Conservation (phyloP, 805 yeast genomes). For the Lipomyces kockii region DNA sequence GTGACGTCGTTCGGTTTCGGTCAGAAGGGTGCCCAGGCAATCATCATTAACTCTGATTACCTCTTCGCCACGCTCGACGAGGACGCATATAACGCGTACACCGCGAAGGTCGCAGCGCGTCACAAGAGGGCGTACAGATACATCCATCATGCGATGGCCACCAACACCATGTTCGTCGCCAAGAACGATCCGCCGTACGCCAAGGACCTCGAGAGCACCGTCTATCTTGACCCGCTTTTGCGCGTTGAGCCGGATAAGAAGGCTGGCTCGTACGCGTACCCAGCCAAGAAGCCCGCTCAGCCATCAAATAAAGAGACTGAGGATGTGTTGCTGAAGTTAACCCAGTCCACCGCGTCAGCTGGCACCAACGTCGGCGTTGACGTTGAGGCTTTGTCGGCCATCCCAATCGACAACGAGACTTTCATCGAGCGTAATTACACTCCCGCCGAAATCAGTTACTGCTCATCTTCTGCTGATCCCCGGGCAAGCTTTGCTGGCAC, state of each 20-base stretch:
- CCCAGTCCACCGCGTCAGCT: slow-evolving; percentile 49
- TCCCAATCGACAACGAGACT: slow-evolving; percentile 87
- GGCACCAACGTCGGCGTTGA: slow-evolving; percentile 89
- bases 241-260: slow-evolving; percentile 59
- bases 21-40: slow-evolving; percentile 98
- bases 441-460: slow-evolving; percentile 74
- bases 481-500: slow-evolving; percentile 94
- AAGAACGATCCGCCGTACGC: slow-evolving; percentile 93
- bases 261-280: slow-evolving; percentile 32
- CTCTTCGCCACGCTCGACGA: slow-evolving; percentile 80
- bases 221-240: slow-evolving; percentile 95
- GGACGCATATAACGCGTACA: slow-evolving; percentile 72
- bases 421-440: slow-evolving; percentile 94
- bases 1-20: slow-evolving; percentile 99
- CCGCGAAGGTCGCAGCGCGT: slow-evolving; percentile 71
- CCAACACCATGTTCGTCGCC: slow-evolving; percentile 88
- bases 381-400: slow-evolving; percentile 82
- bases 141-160: slow-evolving; percentile 92
- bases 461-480: slow-evolving; percentile 71
- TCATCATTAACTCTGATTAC: slow-evolving; percentile 91
- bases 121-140: slow-evolving; percentile 89
- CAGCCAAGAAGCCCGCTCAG: slow-evolving; percentile 35
- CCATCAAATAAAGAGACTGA: slow-evolving; percentile 59
- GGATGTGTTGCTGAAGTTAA: slow-evolving; percentile 60
- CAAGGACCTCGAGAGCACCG: slow-evolving; percentile 84